Evolutionary conservation across 345 rosid genomes (phyloP).

Genomic region (Citrus glauca): DNA sequence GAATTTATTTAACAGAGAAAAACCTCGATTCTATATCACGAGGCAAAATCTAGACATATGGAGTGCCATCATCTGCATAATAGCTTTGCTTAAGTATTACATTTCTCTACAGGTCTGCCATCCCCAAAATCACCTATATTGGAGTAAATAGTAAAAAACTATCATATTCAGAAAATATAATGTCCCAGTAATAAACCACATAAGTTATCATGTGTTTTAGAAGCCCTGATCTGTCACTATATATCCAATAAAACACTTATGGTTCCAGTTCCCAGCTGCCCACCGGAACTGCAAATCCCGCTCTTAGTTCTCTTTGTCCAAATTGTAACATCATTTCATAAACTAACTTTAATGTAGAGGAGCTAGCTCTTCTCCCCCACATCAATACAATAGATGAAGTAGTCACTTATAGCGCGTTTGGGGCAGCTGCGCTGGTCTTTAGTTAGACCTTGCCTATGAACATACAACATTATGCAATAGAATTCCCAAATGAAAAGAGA

Average conservation of each 20-base stretch:
- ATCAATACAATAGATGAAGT: not conserved
- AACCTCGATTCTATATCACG: not conserved
- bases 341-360: not conserved
- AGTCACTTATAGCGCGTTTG: not conserved
- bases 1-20: not conserved
- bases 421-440: too few relatives aligned
- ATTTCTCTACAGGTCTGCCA: not conserved
- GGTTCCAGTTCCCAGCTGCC: not conserved
- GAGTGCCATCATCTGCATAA: not conserved
- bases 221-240: not conserved
- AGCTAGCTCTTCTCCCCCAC: not conserved
- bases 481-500: too few relatives aligned
- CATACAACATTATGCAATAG: not conserved
- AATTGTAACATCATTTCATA: not conserved
- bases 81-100: not conserved
- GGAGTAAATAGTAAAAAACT: not conserved
- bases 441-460: not conserved
- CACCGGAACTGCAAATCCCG: not conserved
- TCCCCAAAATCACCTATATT: not conserved
- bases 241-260: not conserved
- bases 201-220: not conserved
- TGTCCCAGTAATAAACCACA: not conserved
- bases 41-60: not conserved
- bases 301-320: not conserved
- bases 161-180: not conserved